Evolutionary conservation across 225 moss, liverwort and hornwort genomes (phyloP).

Genomic region (Ulota crispa): DNA sequence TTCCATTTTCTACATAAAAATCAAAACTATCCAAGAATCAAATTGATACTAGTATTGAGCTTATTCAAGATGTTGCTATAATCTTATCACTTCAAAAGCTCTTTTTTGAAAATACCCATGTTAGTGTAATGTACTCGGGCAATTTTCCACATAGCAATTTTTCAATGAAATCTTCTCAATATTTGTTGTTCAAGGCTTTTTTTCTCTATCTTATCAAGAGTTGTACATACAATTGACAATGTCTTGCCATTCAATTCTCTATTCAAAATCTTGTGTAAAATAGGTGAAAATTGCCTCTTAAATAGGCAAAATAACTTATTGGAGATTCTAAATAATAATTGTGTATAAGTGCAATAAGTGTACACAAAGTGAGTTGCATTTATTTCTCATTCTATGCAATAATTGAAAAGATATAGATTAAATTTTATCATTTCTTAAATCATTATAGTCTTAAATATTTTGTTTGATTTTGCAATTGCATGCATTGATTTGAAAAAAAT

Average conservation of each 20-base stretch:
- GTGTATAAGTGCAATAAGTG: no score
- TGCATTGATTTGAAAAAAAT: neutral
- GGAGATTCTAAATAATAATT: no score
- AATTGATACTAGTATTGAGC: no score
- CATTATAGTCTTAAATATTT: neutral
- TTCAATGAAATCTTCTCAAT: no score
- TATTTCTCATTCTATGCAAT: neutral
- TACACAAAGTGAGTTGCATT: neutral
- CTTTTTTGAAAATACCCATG: no score
- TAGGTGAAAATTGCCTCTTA: neutral
- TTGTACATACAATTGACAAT: neutral
- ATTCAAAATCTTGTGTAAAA: neutral
- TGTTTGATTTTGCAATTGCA: neutral
- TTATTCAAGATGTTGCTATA: conserved; percentile 16
- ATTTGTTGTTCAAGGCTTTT: no score
- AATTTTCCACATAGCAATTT: no score
- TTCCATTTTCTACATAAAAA: no score
- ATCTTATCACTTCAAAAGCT: no score
- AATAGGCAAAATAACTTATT: neutral
- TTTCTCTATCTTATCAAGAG: no score
- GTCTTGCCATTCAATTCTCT: conserved; percentile 6
- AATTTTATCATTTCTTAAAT: neutral
- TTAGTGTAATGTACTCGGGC: no score
- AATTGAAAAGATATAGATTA: fast-evolving
- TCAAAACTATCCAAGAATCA: no score